Base-by-base conservation (phyloP, 495 filamentous ascomycete genomes). In the Trichoderma reesei region DNA sequence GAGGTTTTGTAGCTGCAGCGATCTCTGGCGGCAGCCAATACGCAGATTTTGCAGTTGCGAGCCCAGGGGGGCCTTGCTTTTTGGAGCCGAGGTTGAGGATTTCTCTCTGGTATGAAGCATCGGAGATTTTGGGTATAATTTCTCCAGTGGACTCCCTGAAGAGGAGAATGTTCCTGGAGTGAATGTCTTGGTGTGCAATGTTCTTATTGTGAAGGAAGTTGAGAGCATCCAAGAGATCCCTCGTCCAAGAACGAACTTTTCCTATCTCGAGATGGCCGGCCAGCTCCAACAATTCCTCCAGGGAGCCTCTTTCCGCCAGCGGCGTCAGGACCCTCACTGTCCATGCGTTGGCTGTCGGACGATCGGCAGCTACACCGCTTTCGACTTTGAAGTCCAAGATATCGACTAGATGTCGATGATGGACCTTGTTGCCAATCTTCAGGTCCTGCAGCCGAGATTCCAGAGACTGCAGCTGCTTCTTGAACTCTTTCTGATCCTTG, bases 1-100 rank as follows among this genome's bases (percentile, higher is more conserved):
- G 78, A 0, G 82, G 76, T 26, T 83, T 80, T 59, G 79, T 78
- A 33, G 79, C 79, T 51, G 85, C 82, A 2, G 87, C 82, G 42
- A 89, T 74, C 72, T 98, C 93, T 16, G 92, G 89, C 5, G 93
- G 86, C 34, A 87, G 71, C 93, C 93, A 98, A 67, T 88, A 88
- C 8, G 86, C 83, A 5, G 92, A 91, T 69, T 86, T 87, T 11
- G 86, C 86, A 7, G 84, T 78, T 37, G 83, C 78, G 18, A 85
- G 72, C 16, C 81, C 80, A 39, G 80, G 71, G 41, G 73, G 68
- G 26, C 74, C 70, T 6, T 79, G 72, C 56, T 68, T 72, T 59
- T 78, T 78, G 48, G 78, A 77, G 65, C 75, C 82, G 16, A 90
- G 78, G 62, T 78, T 74, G 65, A 86, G 81, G 46, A 92, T 73